These are phyloP conservation scores for Apiosordaria backusii DNA, from an alignment of 495 filamentous ascomycete species.

Conservation along the genomic window DNA sequence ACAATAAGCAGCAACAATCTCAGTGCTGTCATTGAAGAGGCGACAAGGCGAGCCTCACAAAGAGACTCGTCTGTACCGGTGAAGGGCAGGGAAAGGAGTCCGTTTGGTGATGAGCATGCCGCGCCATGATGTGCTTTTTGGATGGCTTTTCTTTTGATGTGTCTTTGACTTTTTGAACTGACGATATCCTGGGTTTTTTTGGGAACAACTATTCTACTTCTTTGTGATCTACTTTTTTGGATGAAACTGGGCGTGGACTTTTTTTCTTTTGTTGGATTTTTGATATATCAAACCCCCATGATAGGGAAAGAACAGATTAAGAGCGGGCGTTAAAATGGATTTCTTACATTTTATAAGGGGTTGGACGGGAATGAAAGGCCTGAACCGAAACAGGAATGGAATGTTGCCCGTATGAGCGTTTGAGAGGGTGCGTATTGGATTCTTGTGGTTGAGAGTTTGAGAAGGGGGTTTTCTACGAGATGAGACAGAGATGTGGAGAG, in stretches of 20 bases:
- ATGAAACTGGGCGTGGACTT: neutral
- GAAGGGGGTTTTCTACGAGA: neutral
- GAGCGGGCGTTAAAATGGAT: neutral
- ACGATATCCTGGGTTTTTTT: neutral
- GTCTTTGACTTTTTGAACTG: neutral
- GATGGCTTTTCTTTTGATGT: neutral
- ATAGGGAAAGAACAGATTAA: neutral
- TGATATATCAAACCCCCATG: neutral
- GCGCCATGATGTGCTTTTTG: conserved; percentile 22
- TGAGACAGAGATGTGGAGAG: neutral
- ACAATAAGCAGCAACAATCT: conserved; percentile 47
- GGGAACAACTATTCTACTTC: neutral
- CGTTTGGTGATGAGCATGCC: conserved; percentile 56
- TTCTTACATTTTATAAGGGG: neutral
- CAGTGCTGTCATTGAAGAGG: conserved; percentile 53
- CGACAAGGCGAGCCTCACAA: conserved; percentile 41
- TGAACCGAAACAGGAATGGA: neutral
- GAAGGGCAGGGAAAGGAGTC: conserved; percentile 42
- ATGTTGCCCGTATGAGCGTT: too few species aligned
- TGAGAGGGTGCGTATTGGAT: neutral
- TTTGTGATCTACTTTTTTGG: conserved; percentile 2
- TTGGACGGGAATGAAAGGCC: neutral
- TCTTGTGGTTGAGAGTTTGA: neutral
- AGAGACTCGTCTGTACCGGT: conserved; percentile 28
- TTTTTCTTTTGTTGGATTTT: neutral